A percentile compares a stretch with the other conserved stretches of the same genome.
phyloP scores from a whole-genome alignment of 306 rosid species.

The barrel medic (Medicago truncatula) region DNA sequence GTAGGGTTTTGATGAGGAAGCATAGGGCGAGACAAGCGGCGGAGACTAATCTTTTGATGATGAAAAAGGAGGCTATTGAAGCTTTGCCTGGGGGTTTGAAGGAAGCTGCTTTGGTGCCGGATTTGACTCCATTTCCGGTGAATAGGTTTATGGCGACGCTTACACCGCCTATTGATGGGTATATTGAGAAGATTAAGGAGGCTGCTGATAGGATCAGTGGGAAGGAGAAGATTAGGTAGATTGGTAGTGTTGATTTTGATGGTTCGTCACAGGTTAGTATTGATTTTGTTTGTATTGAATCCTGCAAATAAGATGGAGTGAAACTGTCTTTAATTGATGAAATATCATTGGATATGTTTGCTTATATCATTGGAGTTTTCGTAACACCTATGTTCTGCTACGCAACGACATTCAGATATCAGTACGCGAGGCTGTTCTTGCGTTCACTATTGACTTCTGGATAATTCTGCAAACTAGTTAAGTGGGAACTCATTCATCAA shows the following conservation, averaged over 20 bases:
- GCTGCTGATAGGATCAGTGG: constrained; percentile 78
- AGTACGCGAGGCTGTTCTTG: too few species aligned
- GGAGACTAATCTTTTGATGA: constrained; percentile 61
- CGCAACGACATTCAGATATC: too few species aligned
- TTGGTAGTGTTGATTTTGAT: background rate
- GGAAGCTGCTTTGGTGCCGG: constrained; percentile 85
- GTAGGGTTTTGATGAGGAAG: constrained; percentile 81
- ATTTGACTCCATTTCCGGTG: constrained; percentile 70
- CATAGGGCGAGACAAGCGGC: constrained; percentile 84
- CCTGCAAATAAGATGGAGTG: background rate
- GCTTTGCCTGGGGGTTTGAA: constrained; percentile 78
- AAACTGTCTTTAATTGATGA: background rate
- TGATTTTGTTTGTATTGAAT: constrained; percentile 13
- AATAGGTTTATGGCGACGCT: constrained; percentile 84
- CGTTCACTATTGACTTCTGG: too few species aligned
- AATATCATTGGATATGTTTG: background rate
- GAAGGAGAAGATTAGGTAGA: constrained; percentile 70
- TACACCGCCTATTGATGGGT: constrained; percentile 84
- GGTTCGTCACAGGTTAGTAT: constrained; percentile 39
- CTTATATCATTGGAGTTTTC: background rate
- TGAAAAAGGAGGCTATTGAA: constrained; percentile 85
- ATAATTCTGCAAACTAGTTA: too few species aligned
- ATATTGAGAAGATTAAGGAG: constrained; percentile 75
- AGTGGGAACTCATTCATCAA: too few species aligned
- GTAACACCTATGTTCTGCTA: too few species aligned